phyloP scores from a whole-genome alignment of 306 rosid genomes.

The Pterocarpus santalinus region DNA sequence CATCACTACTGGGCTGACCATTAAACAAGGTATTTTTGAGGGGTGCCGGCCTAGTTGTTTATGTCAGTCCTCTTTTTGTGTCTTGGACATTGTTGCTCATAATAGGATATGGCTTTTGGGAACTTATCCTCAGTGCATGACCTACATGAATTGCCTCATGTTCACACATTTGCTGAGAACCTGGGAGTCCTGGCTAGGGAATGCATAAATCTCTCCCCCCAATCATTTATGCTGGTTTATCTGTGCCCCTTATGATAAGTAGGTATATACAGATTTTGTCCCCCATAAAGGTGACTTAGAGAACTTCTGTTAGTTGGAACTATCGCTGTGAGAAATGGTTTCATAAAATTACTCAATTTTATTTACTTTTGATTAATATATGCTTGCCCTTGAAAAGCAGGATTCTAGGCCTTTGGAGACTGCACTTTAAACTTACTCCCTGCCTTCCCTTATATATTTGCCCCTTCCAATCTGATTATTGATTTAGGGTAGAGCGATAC shows the following conservation, averaged over 20 bases:
- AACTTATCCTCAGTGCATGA: background rate
- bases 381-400: slow-evolving; percentile 22
- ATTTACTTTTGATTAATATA: slow-evolving; percentile 31
- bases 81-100: background rate
- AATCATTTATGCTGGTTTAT: background rate
- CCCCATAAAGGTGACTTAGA: background rate
- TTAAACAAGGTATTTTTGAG: background rate
- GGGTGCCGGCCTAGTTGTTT: background rate
- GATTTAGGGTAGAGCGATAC: background rate
- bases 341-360: background rate
- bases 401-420: background rate
- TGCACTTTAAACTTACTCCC: slow-evolving; percentile 27
- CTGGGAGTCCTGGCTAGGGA: background rate
- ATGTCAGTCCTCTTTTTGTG: background rate
- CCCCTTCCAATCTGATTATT: slow-evolving; percentile 50
- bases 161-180: slow-evolving; percentile 5
- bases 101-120: slow-evolving; percentile 2
- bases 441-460: slow-evolving; percentile 29
- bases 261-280: background rate
- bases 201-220: background rate
- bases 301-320: slow-evolving; percentile 27
- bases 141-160: background rate
- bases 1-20: background rate
- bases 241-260: background rate
- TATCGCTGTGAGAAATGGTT: slow-evolving; percentile 14